These are phyloP conservation scores for Globisporangium cylindrosporum DNA, from an alignment of 352 stramenopile genomes.

Conservation along the genomic window DNA sequence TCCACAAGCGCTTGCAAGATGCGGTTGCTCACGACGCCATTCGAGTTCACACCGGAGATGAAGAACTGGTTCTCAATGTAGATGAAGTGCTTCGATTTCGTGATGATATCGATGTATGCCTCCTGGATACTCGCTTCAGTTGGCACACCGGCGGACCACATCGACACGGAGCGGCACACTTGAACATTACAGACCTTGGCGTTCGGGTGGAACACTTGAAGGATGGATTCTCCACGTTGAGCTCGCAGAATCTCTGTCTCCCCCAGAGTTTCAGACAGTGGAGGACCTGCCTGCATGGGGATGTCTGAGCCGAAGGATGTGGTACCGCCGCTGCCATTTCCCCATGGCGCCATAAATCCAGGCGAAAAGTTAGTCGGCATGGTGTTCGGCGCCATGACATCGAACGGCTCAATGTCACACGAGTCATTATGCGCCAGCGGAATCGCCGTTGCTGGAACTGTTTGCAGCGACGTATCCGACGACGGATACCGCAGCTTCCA, in stretches of 20 bases:
- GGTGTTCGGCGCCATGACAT: constrained; percentile 20
- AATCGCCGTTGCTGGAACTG: constrained; percentile 36
- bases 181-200: constrained; percentile 78
- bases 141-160: constrained; percentile 84
- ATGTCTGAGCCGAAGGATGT: constrained; percentile 18
- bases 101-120: constrained; percentile 84
- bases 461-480: constrained; percentile 40
- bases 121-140: constrained; percentile 82
- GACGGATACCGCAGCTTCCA: constrained; percentile 76
- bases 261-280: constrained; percentile 27
- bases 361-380: constrained; percentile 13
- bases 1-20: constrained; percentile 82
- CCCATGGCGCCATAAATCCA: constrained; percentile 15
- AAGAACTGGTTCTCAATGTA: constrained; percentile 96
- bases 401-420: constrained; percentile 30
- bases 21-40: constrained; percentile 75
- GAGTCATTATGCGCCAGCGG: constrained; percentile 57
- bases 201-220: constrained; percentile 68
- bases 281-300: constrained; percentile 16
- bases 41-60: constrained; percentile 78
- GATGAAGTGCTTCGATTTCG: constrained; percentile 76
- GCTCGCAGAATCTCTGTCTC: constrained; percentile 57
- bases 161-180: constrained; percentile 79
- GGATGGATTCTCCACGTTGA: constrained; percentile 58
- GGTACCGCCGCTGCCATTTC: constrained; percentile 4